Evolutionary conservation across 2,329 filamentous ascomycete species (phyloP), one percentile per base, ranked within the genome.

Genomic region (Alternaria gaisen): DNA sequence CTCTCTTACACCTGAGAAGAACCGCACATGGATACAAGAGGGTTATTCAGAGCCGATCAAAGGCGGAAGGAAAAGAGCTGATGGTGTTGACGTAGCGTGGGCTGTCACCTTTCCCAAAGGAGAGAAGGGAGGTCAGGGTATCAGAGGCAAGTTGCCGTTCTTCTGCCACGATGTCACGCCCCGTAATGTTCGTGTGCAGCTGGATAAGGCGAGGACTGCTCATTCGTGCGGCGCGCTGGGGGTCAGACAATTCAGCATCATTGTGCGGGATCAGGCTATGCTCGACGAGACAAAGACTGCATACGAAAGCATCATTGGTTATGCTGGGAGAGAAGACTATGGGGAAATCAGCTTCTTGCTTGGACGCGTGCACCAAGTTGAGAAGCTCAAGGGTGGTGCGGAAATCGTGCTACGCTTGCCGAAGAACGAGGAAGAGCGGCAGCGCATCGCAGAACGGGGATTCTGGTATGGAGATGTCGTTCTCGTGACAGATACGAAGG

Each of bases 51-150:
- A 84, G 30, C 85, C 87, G 0, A 68, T 79, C 1, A 71, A 79
- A 0, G 87, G 88, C 0, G 87, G 87, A 0, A 80, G 89, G 22
- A 83, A 78, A 12, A 77, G 82, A 28, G 83, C 84, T 0, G 87
- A 90, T 70, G 87, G 87, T 0, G 77, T 79, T 2, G 81, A 85
- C 32, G 74, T 91, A 30, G 80, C 85, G 60, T 91, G 89, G 88
- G 81, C 84, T 24, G 83, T 88, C 24, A 85, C 86, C 0, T 83
- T 83, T 18, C 81, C 82, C 0, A 73, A 80, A n/a, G 77, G 78
- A 12, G 72, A 80, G 1, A 75, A 79, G 9, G 72, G 73, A 1
- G 73, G 72, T 0, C 74, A 77, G 59, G 18, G 20, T 9, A 56
- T 54, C 4, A 78, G 84, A 0, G 87, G 88, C 0, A 77, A 78